Conservation (phyloP, 1,284 basidiomycete genomes). For the Tilletia indica region DNA sequence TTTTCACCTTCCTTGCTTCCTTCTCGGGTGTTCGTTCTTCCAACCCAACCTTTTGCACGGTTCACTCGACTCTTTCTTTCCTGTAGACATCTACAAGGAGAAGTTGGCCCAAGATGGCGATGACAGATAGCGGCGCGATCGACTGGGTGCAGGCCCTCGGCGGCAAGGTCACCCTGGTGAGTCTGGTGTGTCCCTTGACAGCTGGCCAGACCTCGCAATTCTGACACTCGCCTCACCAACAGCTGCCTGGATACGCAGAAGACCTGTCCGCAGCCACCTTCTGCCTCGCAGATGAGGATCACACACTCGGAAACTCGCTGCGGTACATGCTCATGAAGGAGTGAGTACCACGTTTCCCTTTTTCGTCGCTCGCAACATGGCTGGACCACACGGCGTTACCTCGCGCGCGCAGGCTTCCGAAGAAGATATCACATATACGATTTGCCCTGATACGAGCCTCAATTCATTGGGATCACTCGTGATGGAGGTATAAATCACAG, state of each 20-base stretch:
- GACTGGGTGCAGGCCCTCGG: slow-evolving; percentile 16
- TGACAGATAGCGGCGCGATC: slow-evolving; percentile 13
- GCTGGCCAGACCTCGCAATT: neutral
- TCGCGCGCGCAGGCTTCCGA: neutral
- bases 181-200: neutral
- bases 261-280: slow-evolving; percentile 89
- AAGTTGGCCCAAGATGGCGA: slow-evolving; percentile 13
- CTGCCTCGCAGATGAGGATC: slow-evolving; percentile 87
- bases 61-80: neutral
- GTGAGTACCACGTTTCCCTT: slow-evolving; percentile 61
- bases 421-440: slow-evolving; percentile 24
- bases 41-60: neutral
- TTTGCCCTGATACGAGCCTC: slow-evolving; percentile 21
- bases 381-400: neutral
- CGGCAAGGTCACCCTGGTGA: slow-evolving; percentile 13
- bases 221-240: neutral
- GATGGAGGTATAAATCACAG: slow-evolving; percentile 44
- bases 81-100: neutral
- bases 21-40: neutral
- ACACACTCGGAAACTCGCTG: slow-evolving; percentile 90
- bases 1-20: no score
- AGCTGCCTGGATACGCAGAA: slow-evolving; percentile 68
- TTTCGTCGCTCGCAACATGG: neutral
- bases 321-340: slow-evolving; percentile 99
- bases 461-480: slow-evolving; percentile 6